phyloP scores from a whole-genome alignment of 345 rosid species.

The Gossypium longicalyx region DNA sequence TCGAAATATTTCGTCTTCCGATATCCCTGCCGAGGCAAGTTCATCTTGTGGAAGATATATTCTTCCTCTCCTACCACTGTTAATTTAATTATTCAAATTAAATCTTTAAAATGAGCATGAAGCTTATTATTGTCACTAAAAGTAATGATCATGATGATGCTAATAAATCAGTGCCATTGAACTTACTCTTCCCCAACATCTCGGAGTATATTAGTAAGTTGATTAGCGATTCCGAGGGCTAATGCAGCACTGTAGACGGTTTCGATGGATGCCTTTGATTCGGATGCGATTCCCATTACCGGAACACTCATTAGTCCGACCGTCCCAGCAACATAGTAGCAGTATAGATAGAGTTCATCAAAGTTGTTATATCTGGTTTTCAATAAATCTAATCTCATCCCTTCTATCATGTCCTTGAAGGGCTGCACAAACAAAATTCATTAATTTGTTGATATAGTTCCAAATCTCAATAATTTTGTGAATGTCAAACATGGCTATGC shows the following conservation, averaged over 20 bases:
- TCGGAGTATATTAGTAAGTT: slow-evolving; percentile 50
- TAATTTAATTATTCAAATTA: too few species aligned
- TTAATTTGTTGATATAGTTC: background rate
- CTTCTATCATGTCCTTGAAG: slow-evolving; percentile 52
- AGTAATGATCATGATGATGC: background rate
- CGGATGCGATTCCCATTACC: slow-evolving; percentile 49
- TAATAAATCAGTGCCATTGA: background rate
- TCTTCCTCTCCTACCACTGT: slow-evolving; percentile 49
- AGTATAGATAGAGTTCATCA: slow-evolving; percentile 55
- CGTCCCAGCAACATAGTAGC: slow-evolving; percentile 55
- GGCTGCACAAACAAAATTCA: slow-evolving; percentile 26
- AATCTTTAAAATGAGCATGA: too few species aligned
- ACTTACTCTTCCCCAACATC: slow-evolving; percentile 60
- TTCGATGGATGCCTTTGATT: slow-evolving; percentile 42
- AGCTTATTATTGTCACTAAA: background rate
- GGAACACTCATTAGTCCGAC: slow-evolving; percentile 57
- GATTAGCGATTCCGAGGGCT: slow-evolving; percentile 50
- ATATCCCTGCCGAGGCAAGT: slow-evolving; percentile 34
- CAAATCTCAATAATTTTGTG: background rate
- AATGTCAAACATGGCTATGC: too few species aligned
- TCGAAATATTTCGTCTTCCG: slow-evolving; percentile 40
- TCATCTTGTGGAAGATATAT: slow-evolving; percentile 51
- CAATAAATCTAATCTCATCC: slow-evolving; percentile 41
- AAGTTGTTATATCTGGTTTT: slow-evolving; percentile 40
- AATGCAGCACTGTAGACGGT: slow-evolving; percentile 46